phyloP scores from a whole-genome alignment of 2,329 filamentous ascomycete genomes.

The Alternaria incomplexa region DNA sequence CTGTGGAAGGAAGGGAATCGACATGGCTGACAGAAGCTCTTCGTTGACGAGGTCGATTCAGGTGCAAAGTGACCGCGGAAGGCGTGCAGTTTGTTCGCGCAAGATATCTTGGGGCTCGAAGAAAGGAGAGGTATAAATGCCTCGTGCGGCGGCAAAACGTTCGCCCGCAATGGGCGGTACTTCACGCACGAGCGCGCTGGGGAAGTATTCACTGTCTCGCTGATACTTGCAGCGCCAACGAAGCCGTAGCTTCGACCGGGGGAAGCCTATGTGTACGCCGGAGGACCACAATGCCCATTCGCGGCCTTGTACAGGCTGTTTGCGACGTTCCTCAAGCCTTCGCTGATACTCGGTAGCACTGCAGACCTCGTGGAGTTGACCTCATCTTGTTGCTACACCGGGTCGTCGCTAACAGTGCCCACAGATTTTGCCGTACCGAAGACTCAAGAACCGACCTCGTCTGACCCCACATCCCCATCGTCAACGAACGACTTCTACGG shows the following conservation, averaged over 20 bases:
- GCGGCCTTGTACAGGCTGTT: neutral
- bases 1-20: neutral
- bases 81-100: neutral
- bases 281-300: neutral
- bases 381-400: neutral
- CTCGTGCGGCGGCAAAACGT: neutral
- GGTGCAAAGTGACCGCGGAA: no score
- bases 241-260: neutral
- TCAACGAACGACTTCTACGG: neutral
- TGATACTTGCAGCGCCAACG: neutral
- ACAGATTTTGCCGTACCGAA: neutral
- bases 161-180: neutral
- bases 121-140: neutral
- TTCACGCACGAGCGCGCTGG: neutral
- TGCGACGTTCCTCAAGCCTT: neutral
- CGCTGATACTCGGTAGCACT: neutral
- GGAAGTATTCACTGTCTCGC: neutral
- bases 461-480: neutral
- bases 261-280: neutral
- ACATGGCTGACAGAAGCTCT: neutral
- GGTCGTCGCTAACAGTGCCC: neutral
- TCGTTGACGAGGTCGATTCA: no score
- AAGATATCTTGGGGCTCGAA: neutral
- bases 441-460: neutral
- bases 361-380: neutral